A percentile compares a stretch with the other conserved stretches of the same genome.
phyloP scores from a whole-genome alignment of 2,329 filamentous ascomycete genomes.

The Xylariomycetidae sp. region DNA sequence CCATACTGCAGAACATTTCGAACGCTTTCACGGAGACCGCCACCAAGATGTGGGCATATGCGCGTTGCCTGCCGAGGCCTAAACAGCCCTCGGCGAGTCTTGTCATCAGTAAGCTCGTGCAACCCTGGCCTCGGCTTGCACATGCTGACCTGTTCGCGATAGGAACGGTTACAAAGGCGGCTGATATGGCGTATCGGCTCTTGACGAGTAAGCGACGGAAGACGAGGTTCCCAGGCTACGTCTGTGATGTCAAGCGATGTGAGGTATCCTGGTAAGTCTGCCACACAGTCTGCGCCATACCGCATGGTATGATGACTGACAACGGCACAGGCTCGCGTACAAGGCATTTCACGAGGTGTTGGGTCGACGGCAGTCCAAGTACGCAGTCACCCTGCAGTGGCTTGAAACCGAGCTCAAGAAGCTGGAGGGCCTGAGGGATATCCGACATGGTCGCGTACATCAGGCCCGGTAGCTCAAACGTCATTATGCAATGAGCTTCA shows the following conservation, averaged over 20 bases:
- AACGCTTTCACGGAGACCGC: conserved; percentile 72
- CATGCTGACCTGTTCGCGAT: background rate
- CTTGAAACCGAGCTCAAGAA: conserved; percentile 44
- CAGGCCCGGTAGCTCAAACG: background rate
- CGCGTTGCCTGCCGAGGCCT: conserved; percentile 48
- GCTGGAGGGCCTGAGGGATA: conserved; percentile 29
- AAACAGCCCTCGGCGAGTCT: conserved; percentile 53
- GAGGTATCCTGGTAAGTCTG: conserved; percentile 55
- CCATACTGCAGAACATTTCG: conserved; percentile 69
- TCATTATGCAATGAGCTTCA: background rate
- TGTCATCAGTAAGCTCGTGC: conserved; percentile 51
- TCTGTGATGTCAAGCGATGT: conserved; percentile 51
- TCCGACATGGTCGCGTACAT: conserved; percentile 20
- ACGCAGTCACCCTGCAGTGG: conserved; percentile 61
- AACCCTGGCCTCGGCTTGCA: background rate
- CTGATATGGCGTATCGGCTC: conserved; percentile 57
- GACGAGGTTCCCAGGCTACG: conserved; percentile 42
- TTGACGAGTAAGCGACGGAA: conserved; percentile 50
- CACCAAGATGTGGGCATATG: conserved; percentile 63
- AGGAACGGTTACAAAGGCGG: conserved; percentile 61
- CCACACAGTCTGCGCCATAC: too few relatives aligned
- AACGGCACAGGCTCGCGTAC: conserved; percentile 53
- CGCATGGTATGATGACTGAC: conserved; percentile 6
- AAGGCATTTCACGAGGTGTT: conserved; percentile 66
- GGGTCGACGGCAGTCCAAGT: conserved; percentile 63